Conservation (phyloP, 495 filamentous ascomycete genomes). For the Neurospora intermedia region DNA sequence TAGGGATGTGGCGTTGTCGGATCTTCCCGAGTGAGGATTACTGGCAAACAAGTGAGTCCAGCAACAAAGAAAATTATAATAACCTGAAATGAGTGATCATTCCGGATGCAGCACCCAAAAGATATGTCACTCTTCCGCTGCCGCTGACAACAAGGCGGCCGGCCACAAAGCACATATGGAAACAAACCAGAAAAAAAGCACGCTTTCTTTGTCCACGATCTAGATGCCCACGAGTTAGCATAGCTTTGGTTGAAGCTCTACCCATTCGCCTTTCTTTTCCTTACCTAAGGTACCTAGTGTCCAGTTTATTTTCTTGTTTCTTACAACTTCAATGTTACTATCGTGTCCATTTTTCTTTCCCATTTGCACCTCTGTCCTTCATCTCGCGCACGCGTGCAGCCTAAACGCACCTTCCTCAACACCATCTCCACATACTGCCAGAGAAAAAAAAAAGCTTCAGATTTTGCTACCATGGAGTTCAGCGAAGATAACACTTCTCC, state of each 20-base stretch:
- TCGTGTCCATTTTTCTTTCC: neutral
- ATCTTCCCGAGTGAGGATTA: neutral
- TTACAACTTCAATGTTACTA: neutral
- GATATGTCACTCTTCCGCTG: neutral
- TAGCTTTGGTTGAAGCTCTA: neutral
- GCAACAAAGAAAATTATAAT: neutral
- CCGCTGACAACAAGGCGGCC: neutral
- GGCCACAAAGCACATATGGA: neutral
- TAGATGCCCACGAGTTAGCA: neutral
- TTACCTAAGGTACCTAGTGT: no score
- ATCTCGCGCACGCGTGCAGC: neutral
- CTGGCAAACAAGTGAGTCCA: neutral
- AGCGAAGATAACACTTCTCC: neutral
- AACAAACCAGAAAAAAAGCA: neutral
- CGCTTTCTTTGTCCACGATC: neutral
- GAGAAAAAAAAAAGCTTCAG: neutral
- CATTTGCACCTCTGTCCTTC: neutral
- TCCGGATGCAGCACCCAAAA: neutral
- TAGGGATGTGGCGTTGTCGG: neutral
- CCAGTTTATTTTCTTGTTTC: neutral
- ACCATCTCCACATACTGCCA: neutral
- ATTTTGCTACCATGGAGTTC: neutral
- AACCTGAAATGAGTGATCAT: neutral
- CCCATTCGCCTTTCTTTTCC: neutral
- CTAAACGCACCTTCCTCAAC: neutral